Percentiles rank a stretch among this genome's conserved stretches.
Evolutionary conservation across 2,329 filamentous ascomycete species (phyloP).

Genomic region (Fusarium brevicatenulatum): DNA sequence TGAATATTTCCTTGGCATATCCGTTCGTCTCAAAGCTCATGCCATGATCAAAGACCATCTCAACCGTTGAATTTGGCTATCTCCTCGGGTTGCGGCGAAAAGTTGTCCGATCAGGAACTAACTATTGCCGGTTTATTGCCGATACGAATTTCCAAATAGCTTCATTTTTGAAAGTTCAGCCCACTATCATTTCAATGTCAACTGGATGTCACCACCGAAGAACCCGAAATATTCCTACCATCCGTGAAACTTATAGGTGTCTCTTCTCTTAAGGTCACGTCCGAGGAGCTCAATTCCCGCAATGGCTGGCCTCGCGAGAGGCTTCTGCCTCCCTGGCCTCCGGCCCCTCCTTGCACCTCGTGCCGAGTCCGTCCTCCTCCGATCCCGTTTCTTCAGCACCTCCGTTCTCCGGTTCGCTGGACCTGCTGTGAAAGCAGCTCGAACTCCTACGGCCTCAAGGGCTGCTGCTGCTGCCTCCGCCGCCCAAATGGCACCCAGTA

Average conservation of each 20-base stretch:
- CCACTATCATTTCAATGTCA: slow-evolving; percentile 7
- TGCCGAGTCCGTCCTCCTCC: slow-evolving; percentile 34
- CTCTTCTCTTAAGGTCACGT: not conserved
- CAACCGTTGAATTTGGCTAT: not conserved
- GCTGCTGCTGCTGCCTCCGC: slow-evolving; percentile 16
- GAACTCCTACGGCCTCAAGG: slow-evolving; percentile 20
- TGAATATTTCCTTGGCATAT: too few relatives aligned
- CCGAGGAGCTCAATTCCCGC: not conserved
- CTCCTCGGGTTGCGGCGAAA: slow-evolving; percentile 24
- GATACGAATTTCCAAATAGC: slow-evolving; percentile 32
- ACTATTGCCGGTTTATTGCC: slow-evolving; percentile 29
- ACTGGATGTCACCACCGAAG: slow-evolving; percentile 9
- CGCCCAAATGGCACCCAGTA: slow-evolving; percentile 40
- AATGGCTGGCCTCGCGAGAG: slow-evolving; percentile 49
- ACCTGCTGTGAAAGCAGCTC: slow-evolving; percentile 25
- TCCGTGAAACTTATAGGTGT: not conserved
- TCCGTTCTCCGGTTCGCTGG: slow-evolving; percentile 41
- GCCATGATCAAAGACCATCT: not conserved
- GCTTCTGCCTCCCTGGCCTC: slow-evolving; percentile 44
- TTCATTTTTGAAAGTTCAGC: slow-evolving; percentile 27
- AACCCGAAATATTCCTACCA: slow-evolving; percentile 2
- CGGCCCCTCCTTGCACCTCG: slow-evolving; percentile 40
- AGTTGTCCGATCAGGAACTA: slow-evolving; percentile 31
- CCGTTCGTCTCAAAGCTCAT: not conserved
- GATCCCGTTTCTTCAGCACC: slow-evolving; percentile 46